These are phyloP conservation scores for Otatea glauca DNA, from an alignment of 176 grass and related monocot genomes.

Conservation along the genomic window DNA sequence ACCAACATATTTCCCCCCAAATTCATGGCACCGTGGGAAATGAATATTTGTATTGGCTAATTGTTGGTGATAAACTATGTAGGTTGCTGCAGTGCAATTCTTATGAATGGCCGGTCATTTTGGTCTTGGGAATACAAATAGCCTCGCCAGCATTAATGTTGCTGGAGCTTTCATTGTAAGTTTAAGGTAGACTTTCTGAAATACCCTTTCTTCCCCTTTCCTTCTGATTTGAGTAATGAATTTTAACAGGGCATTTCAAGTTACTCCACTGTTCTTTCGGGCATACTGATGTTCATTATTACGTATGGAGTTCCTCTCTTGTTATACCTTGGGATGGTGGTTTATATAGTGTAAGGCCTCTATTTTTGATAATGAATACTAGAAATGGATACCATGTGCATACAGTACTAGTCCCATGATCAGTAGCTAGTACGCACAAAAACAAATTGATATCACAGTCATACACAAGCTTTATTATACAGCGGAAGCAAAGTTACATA, in stretches of 20 bases:
- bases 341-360: no score
- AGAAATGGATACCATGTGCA: no score
- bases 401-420: no score
- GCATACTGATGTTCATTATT: conserved; percentile 87
- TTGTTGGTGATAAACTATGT: background rate
- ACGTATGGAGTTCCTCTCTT: conserved; percentile 77
- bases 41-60: conserved; percentile 37
- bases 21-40: conserved; percentile 9
- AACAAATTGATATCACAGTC: no score
- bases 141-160: conserved; percentile 88
- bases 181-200: conserved; percentile 29
- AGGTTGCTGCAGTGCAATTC: conserved; percentile 80
- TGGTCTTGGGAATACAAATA: conserved; percentile 95
- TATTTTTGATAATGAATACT: no score
- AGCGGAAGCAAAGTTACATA: no score
- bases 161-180: conserved; percentile 94
- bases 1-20: background rate
- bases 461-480: no score
- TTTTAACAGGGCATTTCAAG: conserved; percentile 81
- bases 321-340: conserved; percentile 67
- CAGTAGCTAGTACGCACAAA: no score
- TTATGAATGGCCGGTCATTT: conserved; percentile 82
- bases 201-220: background rate
- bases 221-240: conserved; percentile 40
- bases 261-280: conserved; percentile 73